A percentile compares a stretch with the other conserved stretches of the same genome.
phyloP scores from a whole-genome alignment of 768 basidiomycete genomes.

The Obba rivulosa region DNA sequence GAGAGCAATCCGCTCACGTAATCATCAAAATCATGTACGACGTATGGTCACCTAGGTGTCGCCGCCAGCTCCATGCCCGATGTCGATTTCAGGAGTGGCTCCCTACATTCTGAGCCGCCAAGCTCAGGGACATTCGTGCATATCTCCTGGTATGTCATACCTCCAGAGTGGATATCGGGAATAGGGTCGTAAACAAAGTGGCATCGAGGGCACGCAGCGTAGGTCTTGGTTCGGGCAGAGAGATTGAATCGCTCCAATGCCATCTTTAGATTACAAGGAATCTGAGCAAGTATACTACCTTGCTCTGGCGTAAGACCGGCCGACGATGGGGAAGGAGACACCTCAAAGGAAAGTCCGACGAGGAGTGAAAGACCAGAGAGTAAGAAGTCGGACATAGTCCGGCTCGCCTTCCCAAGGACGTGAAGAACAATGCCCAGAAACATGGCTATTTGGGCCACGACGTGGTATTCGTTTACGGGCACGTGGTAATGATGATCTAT shows the following conservation, averaged over 20 bases:
- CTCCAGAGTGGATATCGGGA: not conserved
- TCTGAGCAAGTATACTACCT: not conserved
- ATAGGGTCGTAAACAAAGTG: constrained; percentile 8
- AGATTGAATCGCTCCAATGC: constrained; percentile 10
- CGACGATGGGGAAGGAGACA: no score
- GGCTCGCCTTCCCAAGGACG: constrained; percentile 15
- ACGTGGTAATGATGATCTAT: constrained; percentile 10
- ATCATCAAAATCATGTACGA: constrained; percentile 3
- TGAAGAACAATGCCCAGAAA: constrained; percentile 16
- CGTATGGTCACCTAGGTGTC: not conserved
- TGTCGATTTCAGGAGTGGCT: not conserved
- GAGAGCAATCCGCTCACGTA: constrained; percentile 4
- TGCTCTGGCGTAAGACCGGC: not conserved
- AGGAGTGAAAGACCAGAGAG: constrained; percentile 12
- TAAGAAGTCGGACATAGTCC: constrained; percentile 11
- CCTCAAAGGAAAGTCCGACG: constrained; percentile 2
- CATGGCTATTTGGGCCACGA: constrained; percentile 15
- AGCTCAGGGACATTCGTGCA: constrained; percentile 6
- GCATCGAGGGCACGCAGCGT: constrained; percentile 12
- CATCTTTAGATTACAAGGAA: constrained; percentile 2
- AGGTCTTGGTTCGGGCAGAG: constrained; percentile 10
- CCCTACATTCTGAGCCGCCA: not conserved
- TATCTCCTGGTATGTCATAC: constrained; percentile 3
- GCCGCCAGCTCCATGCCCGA: not conserved
- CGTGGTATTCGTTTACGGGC: not conserved